Conservation (phyloP, 805 yeast species). For the Yamadazyma akitaensis region DNA sequence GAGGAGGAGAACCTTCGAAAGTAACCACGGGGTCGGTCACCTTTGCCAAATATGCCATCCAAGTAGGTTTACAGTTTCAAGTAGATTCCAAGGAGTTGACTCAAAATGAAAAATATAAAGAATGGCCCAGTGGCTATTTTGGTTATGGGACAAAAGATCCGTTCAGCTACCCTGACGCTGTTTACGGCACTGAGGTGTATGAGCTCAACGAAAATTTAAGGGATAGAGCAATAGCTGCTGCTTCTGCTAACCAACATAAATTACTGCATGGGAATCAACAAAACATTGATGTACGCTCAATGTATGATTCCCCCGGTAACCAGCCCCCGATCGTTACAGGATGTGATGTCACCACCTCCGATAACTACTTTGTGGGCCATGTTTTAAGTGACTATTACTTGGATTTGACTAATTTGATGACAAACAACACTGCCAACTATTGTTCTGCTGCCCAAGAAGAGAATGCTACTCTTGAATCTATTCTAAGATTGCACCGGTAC, state of each 20-base stretch:
- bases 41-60: conserved; percentile 58
- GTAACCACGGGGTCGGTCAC: conserved; percentile 61
- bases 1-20: conserved; percentile 56
- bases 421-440: conserved; percentile 58
- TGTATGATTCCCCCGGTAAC: conserved; percentile 31
- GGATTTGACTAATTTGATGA: conserved; percentile 44
- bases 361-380: conserved; percentile 57
- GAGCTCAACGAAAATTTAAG: conserved; percentile 58
- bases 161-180: conserved; percentile 47
- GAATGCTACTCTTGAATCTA: conserved; percentile 59
- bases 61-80: conserved; percentile 58
- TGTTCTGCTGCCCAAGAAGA: conserved; percentile 68
- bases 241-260: conserved; percentile 32
- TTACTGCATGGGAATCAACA: conserved; percentile 45
- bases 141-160: conserved; percentile 52
- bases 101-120: conserved; percentile 22
- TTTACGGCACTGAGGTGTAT: conserved; percentile 64
- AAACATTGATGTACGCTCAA: conserved; percentile 44
- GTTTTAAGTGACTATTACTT: conserved; percentile 49
- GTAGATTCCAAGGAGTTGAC: conserved; percentile 47
- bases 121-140: conserved; percentile 63
- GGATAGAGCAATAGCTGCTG: conserved; percentile 55
- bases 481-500: conserved; percentile 50
- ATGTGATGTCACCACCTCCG: conserved; percentile 61
- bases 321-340: conserved; percentile 11